Evolutionary conservation across 1,284 basidiomycete species (phyloP), one percentile per base, ranked within the genome.

Genomic region (Marasmius tenuissimus): DNA sequence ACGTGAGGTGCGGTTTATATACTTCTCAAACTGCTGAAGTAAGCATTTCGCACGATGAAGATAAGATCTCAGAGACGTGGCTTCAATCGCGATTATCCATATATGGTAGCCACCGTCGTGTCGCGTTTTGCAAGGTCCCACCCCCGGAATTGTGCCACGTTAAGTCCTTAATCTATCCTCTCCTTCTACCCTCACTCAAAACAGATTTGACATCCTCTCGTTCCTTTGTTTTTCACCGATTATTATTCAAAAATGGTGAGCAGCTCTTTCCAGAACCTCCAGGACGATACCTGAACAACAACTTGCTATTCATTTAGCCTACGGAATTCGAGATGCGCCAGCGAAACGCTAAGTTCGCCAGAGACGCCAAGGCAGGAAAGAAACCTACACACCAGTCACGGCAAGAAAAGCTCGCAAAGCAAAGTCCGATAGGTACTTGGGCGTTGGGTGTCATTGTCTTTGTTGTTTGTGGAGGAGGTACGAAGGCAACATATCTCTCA

Each of bases 301-400:
- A 27, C 27, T 27, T 27, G 2, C 27, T 27, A 27, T 27, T 18
- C 54, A 49, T 47, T 10, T 57, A 87, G 85, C 85, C 85, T 53
- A 87, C 89, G 60, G 84, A 88, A 78, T 92, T 91, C 74, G 91
- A 93, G 72, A 82, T 92, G 77, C 86, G 89, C 67, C 85, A 87
- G 71, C 85, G 85, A 74, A 93, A 93, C 73, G 82, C 81, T 60
- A 88, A 91, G 74, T 93, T 93, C 74, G 88, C 88, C 47, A 85
- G 81, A 63, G 85, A 87, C 65, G 86, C 84, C 64, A 84, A 82
- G 65, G 75, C 83, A 50, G 91, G 91, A 68, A 92, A 91, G 79
- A 90, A 90, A 59, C 84, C 88, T 1, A 82, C 84, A 59, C 88
- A 89, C 66, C 78, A 80, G 22, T 92, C 91, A 62, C 82, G 88